phyloP scores from a whole-genome alignment of 2,329 filamentous ascomycete species.

The Colletotrichum sp. region DNA sequence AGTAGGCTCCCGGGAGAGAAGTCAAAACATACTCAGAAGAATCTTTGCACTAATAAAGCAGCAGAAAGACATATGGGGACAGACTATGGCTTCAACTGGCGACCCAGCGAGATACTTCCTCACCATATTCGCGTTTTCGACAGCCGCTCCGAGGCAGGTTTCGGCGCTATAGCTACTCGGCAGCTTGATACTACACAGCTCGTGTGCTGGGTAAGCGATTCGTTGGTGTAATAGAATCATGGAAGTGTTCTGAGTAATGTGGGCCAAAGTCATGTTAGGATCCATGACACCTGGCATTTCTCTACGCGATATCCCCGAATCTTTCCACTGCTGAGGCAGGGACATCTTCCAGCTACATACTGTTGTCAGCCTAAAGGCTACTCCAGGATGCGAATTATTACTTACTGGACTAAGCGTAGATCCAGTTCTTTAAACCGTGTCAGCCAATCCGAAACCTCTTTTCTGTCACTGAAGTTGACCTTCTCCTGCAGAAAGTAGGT shows the following conservation, averaged over 20 bases:
- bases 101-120: slow-evolving; percentile 47
- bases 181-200: slow-evolving; percentile 33
- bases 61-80: slow-evolving; percentile 48
- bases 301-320: neutral
- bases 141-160: slow-evolving; percentile 49
- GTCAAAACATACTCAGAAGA: slow-evolving; percentile 30
- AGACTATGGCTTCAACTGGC: slow-evolving; percentile 25
- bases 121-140: slow-evolving; percentile 49
- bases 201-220: slow-evolving; percentile 44
- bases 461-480: slow-evolving; percentile 38
- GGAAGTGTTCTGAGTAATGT: slow-evolving; percentile 52
- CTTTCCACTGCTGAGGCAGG: slow-evolving; percentile 43
- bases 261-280: slow-evolving; percentile 52
- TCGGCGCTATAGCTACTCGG: slow-evolving; percentile 51
- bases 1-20: neutral
- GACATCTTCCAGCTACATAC: slow-evolving; percentile 42
- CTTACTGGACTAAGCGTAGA: slow-evolving; percentile 41
- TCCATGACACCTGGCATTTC: slow-evolving; percentile 38
- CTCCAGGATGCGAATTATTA: neutral
- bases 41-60: slow-evolving; percentile 47
- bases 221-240: slow-evolving; percentile 53
- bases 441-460: slow-evolving; percentile 45
- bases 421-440: slow-evolving; percentile 52
- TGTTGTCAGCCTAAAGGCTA: neutral
- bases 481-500: slow-evolving; percentile 48